phyloP scores from a whole-genome alignment of 768 basidiomycete species.

The Pholiota microspora region DNA sequence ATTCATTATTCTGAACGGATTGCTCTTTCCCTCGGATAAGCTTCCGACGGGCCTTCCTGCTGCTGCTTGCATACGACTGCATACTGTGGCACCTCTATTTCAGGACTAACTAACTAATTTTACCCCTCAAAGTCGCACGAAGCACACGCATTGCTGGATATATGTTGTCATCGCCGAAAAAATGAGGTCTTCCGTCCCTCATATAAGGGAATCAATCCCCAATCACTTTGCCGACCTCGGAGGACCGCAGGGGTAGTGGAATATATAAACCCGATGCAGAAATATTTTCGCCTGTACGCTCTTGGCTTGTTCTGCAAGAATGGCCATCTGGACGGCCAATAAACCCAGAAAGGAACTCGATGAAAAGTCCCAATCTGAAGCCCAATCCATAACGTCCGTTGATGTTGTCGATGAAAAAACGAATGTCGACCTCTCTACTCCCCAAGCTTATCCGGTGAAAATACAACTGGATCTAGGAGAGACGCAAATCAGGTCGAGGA shows the following conservation, averaged over 20 bases:
- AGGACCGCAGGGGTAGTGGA: not conserved
- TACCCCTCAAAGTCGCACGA: slow-evolving; percentile 1
- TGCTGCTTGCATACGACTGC: not conserved
- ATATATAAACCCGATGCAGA: not conserved
- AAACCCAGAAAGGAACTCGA: not conserved
- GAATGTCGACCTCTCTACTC: not conserved
- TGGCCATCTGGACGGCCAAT: not conserved
- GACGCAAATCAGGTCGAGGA: slow-evolving; percentile 37
- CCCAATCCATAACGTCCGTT: not conserved
- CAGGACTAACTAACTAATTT: not conserved
- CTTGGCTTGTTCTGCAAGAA: not conserved
- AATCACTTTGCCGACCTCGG: not conserved
- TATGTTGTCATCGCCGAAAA: slow-evolving; percentile 7
- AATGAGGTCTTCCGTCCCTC: slow-evolving; percentile 3
- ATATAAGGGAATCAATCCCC: not conserved
- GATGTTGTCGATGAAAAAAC: slow-evolving; percentile 3
- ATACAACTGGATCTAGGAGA: slow-evolving; percentile 41
- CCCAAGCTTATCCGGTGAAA: slow-evolving; percentile 5
- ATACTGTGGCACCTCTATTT: not conserved
- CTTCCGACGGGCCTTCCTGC: slow-evolving; percentile 4
- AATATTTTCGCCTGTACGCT: not conserved
- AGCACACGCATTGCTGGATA: not conserved
- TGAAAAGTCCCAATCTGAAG: not conserved
- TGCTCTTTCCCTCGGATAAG: slow-evolving; percentile 3
- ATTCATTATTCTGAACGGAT: not conserved